Conservation (phyloP, 1,284 basidiomycete genomes). For the Tranzscheliella williamsii region DNA sequence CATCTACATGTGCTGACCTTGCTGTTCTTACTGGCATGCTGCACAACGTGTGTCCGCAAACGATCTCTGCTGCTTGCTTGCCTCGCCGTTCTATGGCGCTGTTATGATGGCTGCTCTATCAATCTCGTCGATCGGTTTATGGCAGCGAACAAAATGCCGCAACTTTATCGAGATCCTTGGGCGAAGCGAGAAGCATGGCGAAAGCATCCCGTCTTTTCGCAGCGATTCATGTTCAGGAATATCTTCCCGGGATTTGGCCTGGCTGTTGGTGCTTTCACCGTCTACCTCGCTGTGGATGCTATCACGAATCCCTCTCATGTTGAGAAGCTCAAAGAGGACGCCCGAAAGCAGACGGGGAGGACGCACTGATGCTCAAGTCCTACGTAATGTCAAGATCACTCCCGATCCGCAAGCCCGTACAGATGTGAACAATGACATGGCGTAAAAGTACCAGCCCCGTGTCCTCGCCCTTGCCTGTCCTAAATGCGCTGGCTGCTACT, state of each 20-base stretch:
- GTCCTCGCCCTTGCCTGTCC: too few relatives aligned
- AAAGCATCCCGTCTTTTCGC: constrained; percentile 59
- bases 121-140: too few relatives aligned
- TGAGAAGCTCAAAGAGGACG: constrained; percentile 56
- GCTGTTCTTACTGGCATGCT: too few relatives aligned
- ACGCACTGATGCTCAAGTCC: constrained; percentile 22
- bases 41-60: too few relatives aligned
- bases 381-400: too few relatives aligned
- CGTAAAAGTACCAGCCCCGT: too few relatives aligned
- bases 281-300: constrained; percentile 45
- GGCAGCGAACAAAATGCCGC: constrained; percentile 47
- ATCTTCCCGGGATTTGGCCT: constrained; percentile 58
- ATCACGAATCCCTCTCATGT: constrained; percentile 54
- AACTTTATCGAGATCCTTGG: constrained; percentile 58
- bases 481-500: too few relatives aligned
- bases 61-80: too few relatives aligned
- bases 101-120: too few relatives aligned
- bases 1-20: too few relatives aligned
- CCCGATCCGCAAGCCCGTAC: neutral
- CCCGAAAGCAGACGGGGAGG: constrained; percentile 41
- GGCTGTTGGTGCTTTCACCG: constrained; percentile 49
- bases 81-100: too few relatives aligned
- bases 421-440: too few relatives aligned
- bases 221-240: constrained; percentile 53
- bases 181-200: constrained; percentile 60